Conservation (phyloP, 495 filamentous ascomycete species). For the Talaromyces borbonicus region DNA sequence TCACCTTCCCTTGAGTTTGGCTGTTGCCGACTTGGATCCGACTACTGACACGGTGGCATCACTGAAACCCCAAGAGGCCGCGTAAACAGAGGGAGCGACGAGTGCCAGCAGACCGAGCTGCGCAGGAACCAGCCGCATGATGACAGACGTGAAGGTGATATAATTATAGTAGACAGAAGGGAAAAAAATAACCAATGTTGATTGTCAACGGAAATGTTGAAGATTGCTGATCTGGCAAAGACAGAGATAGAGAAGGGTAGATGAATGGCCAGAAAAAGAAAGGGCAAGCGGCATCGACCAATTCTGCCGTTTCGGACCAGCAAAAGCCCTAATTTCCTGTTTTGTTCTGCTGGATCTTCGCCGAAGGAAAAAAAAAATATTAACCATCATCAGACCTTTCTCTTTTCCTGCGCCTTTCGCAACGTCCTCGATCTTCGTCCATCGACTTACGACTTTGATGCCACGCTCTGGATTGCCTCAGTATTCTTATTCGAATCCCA, state of each 20-base stretch:
- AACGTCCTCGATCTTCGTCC: neutral
- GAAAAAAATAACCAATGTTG: constrained; percentile 2
- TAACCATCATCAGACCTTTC: constrained; percentile 12
- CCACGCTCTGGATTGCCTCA: neutral
- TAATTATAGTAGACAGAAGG: neutral
- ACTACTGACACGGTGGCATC: constrained; percentile 75
- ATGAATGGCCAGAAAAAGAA: constrained; percentile 3
- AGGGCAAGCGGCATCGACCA: constrained; percentile 23
- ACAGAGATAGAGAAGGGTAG: constrained; percentile 2
- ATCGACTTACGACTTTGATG: neutral
- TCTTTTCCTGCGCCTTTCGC: constrained; percentile 8
- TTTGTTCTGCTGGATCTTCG: constrained; percentile 14
- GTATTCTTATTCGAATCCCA: too few species aligned
- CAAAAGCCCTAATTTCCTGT: constrained; percentile 30
- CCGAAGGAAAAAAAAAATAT: too few species aligned
- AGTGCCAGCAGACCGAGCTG: constrained; percentile 32
- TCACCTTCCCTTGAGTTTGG: constrained; percentile 4
- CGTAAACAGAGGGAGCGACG: constrained; percentile 40
- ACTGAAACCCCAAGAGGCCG: constrained; percentile 74
- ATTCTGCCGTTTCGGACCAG: constrained; percentile 10
- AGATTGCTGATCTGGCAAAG: too few species aligned
- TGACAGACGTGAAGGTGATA: constrained; percentile 9
- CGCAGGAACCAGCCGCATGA: constrained; percentile 35
- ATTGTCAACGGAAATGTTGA: too few species aligned
- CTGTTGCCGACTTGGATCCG: constrained; percentile 51